Base-by-base conservation (phyloP, 257 asterid species). In the Solanum arcanum region DNA sequence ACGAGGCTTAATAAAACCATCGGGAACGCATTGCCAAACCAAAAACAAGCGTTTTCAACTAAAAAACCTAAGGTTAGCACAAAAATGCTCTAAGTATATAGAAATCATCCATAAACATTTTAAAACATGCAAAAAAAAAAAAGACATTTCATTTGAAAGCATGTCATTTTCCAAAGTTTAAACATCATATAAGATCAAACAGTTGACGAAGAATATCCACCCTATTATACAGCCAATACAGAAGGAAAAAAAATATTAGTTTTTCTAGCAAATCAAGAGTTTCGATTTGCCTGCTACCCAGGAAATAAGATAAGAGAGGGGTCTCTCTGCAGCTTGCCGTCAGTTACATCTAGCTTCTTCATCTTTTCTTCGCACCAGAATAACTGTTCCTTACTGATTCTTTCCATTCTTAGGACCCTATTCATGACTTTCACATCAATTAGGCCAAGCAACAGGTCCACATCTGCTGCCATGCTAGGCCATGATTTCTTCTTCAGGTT, bases 301-400 rank as follows among this genome's bases (percentile, higher is more conserved):
- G 98, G 98, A 88, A 97, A 97, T 85, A 97, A 91, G 74, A 91
- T 69, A 15, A 98, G 94, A 33, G 98, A 92, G 3, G 98, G 98
- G 85, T 95, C 99, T 75, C 99, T 94, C 86, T 75, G 96, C 87
- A 97, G 89, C 90, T 95, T 95, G 25, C 97, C 98, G 25, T 91
- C 92, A 1, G 89, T 75, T 23, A 93, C 66, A 21, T 89, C 91
- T 83, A 95, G 70, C 88, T 92, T 97, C 92, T 96, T 95, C 95
- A 92, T 93, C 95, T 94, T 97, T 47, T 94, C 98, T 86, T 95
- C 98, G 7, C 99, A 96, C 98, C 99, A 97, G 82, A 94, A 86
- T 64, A 94, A 69, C 72, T 95, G 98, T 25, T 94, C 95, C 84
- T 91, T 94, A 92, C 92, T 95, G 6, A 97, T 88, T 86, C 87